A percentile compares a stretch with the other conserved stretches of the same genome.
Conservation (phyloP, 805 yeast genomes). For the Brettanomyces anomalus region DNA sequence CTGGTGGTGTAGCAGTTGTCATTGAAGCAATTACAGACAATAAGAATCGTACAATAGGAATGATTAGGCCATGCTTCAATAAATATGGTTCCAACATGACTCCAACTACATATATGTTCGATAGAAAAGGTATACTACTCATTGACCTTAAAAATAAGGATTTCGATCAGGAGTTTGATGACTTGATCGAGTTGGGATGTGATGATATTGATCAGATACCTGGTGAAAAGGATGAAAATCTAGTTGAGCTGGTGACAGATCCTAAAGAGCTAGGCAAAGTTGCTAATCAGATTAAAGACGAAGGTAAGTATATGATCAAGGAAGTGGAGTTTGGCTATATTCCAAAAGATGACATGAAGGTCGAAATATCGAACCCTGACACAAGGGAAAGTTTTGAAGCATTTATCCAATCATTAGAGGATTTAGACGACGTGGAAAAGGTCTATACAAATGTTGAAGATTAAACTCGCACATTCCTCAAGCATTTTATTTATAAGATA, state of each 20-base stretch:
- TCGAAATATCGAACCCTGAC: slow-evolving; percentile 46
- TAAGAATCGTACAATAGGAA: slow-evolving; percentile 70
- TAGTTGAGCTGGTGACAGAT: slow-evolving; percentile 51
- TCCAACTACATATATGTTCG: slow-evolving; percentile 73
- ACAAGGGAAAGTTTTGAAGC: slow-evolving; percentile 42
- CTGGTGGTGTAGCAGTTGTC: slow-evolving; percentile 81
- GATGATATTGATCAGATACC: slow-evolving; percentile 47
- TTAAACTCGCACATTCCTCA: not conserved
- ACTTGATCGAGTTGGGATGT: slow-evolving; percentile 67
- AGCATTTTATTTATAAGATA: too few species aligned
- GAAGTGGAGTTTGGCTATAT: slow-evolving; percentile 66
- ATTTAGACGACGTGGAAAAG: slow-evolving; percentile 76
- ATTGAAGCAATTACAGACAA: slow-evolving; percentile 87
- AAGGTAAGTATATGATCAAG: slow-evolving; percentile 47
- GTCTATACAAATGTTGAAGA: slow-evolving; percentile 58
- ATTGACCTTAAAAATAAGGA: slow-evolving; percentile 30
- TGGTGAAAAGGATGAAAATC: slow-evolving; percentile 16
- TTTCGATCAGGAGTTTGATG: slow-evolving; percentile 67
- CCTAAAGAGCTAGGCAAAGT: slow-evolving; percentile 54
- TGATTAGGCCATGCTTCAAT: slow-evolving; percentile 65
- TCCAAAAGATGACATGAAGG: slow-evolving; percentile 52
- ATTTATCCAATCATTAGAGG: slow-evolving; percentile 55
- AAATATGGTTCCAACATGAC: slow-evolving; percentile 57
- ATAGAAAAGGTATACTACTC: slow-evolving; percentile 64
- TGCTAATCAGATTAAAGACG: slow-evolving; percentile 47